These are phyloP conservation scores for Diaporthe batatas DNA, from an alignment of 2,329 filamentous ascomycete genomes.

Conservation along the genomic window DNA sequence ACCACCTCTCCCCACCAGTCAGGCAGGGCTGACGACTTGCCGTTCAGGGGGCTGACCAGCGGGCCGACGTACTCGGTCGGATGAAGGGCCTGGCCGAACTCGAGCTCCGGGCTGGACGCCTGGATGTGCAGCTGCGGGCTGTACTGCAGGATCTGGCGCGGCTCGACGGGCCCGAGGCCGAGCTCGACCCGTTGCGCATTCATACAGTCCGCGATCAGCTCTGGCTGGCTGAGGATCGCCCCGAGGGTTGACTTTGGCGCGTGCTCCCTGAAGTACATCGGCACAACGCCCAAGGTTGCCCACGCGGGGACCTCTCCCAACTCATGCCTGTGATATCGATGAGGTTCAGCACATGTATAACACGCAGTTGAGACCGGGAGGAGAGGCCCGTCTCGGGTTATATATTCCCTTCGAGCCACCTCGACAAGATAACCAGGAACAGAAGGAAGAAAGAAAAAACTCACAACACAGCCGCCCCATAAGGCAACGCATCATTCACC, in stretches of 20 bases:
- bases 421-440: neutral
- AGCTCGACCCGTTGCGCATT: conserved; percentile 49
- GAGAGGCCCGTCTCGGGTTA: neutral
- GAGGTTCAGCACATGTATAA: neutral
- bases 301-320: conserved; percentile 49
- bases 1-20: conserved; percentile 51
- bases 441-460: neutral
- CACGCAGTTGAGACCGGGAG: neutral
- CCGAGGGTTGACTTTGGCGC: conserved; percentile 49
- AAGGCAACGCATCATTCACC: conserved; percentile 55
- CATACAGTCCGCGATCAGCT: conserved; percentile 47
- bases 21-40: conserved; percentile 45
- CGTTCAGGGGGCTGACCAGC: conserved; percentile 47
- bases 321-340: conserved; percentile 46
- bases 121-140: conserved; percentile 55
- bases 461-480: conserved; percentile 51
- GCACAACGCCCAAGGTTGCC: conserved; percentile 55
- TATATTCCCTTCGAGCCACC: neutral
- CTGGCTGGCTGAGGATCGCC: conserved; percentile 49
- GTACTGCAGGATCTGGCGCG: conserved; percentile 51
- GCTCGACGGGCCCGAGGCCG: conserved; percentile 48
- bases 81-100: conserved; percentile 49
- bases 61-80: conserved; percentile 52
- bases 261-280: conserved; percentile 52
- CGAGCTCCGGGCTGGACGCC: conserved; percentile 52